Evolutionary conservation across 2,329 filamentous ascomycete species (phyloP).

Genomic region (Xylariaceae sp.): DNA sequence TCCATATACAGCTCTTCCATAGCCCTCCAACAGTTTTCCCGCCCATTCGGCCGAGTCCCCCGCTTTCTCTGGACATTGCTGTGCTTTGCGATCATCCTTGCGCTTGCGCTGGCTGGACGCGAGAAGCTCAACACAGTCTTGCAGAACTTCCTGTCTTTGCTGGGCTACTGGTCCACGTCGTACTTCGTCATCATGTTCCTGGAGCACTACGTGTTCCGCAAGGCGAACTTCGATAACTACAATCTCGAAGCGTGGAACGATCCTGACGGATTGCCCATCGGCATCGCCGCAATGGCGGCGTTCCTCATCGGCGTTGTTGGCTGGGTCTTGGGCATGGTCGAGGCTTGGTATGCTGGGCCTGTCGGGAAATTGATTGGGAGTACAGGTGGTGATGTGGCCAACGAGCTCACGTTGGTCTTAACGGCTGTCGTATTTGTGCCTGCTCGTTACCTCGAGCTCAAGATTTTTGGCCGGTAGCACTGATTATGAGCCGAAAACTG

Average conservation of each 20-base stretch:
- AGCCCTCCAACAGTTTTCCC: conserved; percentile 40
- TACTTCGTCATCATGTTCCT: conserved; percentile 46
- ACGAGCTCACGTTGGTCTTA: conserved; percentile 49
- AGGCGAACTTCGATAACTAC: conserved; percentile 40
- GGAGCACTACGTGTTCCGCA: conserved; percentile 48
- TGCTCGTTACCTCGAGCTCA: conserved; percentile 47
- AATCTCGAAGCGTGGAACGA: conserved; percentile 48
- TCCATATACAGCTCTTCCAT: conserved; percentile 40
- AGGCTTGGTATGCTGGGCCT: conserved; percentile 52
- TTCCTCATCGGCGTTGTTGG: conserved; percentile 42
- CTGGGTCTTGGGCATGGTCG: conserved; percentile 54
- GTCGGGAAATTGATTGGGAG: conserved; percentile 42
- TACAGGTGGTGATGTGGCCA: conserved; percentile 47
- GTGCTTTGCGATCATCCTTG: conserved; percentile 43
- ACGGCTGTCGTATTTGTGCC: conserved; percentile 46
- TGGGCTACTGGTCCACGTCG: conserved; percentile 49
- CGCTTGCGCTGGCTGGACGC: conserved; percentile 42
- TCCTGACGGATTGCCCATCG: conserved; percentile 40
- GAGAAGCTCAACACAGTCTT: conserved; percentile 43
- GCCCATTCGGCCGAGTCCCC: conserved; percentile 41
- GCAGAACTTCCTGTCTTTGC: conserved; percentile 44
- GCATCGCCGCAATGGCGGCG: conserved; percentile 40
- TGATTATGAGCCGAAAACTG: not conserved
- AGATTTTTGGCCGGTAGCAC: conserved; percentile 39
- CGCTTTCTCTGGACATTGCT: conserved; percentile 46